Evolutionary conservation across 345 rosid species (phyloP), one percentile per base, ranked within the genome.

Genomic region (Excoecaria agallocha): DNA sequence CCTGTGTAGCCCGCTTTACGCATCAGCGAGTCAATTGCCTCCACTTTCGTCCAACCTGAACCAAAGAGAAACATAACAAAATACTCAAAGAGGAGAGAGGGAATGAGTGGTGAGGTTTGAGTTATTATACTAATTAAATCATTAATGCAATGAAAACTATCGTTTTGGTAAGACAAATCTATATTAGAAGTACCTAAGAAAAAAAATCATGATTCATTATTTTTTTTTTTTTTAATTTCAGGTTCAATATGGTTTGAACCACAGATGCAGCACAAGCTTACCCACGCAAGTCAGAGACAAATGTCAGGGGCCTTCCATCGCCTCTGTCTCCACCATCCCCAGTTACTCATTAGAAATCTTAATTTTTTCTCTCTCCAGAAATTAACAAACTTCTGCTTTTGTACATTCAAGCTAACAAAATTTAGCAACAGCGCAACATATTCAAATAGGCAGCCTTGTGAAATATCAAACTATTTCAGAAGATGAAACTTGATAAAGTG

Each of bases 21-120:
- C 87, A 93, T 85, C 79, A 95, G 91, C 10, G 98, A 95, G 71
- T 95, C 91, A 3, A 95, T 90, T 52, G 99, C 91, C 86, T 93
- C 96, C 74, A 79, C 51, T 76, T 83, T 86, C 7, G 96, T 86
- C 99, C 99, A 95, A 41, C 92, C 99, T 95, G 81, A 64, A 78
- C 74, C 74, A 48, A 68, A 51, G 63, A 19, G 39, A 25, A 50
- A 49, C 10, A 48, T 24, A 66, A 8, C 49, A 46, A 37, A 20
- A 58, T 11, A 46, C 20, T 4, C 56, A 22, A n/a, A n/a, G n/a
- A n/a, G n/a, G 17, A 17, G 45, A 38, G 35, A 10, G 10, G 30
- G 22, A 13, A 30, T 10, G 16, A 12, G 30, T 1, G 50, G 50
- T 20, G 35, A 4, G 57, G 19, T 7, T 2, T 13, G 22, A n/a